Evolutionary conservation across 2,329 filamentous ascomycete species (phyloP).

Genomic region (Cercospora beticola): DNA sequence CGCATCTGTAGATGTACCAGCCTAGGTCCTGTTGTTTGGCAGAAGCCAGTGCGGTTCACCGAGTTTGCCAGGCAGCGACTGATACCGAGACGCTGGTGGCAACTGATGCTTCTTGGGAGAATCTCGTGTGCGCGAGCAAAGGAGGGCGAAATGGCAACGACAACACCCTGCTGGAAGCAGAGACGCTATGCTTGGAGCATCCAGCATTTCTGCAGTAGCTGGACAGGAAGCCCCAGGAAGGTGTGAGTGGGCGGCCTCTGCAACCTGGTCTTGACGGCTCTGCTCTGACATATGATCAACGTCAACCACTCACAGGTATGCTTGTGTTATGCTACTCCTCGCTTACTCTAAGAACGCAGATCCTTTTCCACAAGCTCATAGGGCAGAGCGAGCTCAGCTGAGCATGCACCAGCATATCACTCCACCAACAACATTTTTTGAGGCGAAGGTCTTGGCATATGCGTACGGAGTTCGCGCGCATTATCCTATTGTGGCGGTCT

Average conservation of each 20-base stretch:
- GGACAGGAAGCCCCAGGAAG: neutral
- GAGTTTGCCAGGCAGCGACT: too few species aligned
- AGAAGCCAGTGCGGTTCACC: too few species aligned
- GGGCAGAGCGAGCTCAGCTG: neutral
- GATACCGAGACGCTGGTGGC: too few species aligned
- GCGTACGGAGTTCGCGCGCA: neutral
- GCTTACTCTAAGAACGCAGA: too few species aligned
- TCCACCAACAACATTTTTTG: neutral
- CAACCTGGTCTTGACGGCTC: neutral
- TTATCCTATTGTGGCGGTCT: neutral
- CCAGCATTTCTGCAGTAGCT: neutral
- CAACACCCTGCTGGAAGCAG: too few species aligned
- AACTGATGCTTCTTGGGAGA: too few species aligned
- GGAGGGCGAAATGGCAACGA: too few species aligned
- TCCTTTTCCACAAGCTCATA: too few species aligned
- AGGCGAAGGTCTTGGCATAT: neutral
- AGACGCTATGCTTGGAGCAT: too few species aligned
- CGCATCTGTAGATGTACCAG: too few species aligned
- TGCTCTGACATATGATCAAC: neutral
- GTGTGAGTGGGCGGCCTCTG: neutral
- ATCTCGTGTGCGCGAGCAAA: too few species aligned
- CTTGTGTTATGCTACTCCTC: neutral
- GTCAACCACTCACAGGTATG: neutral
- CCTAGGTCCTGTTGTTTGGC: too few species aligned
- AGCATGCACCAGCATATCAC: neutral